phyloP scores from a whole-genome alignment of 495 filamentous ascomycete genomes.

The Tuber magnatum region DNA sequence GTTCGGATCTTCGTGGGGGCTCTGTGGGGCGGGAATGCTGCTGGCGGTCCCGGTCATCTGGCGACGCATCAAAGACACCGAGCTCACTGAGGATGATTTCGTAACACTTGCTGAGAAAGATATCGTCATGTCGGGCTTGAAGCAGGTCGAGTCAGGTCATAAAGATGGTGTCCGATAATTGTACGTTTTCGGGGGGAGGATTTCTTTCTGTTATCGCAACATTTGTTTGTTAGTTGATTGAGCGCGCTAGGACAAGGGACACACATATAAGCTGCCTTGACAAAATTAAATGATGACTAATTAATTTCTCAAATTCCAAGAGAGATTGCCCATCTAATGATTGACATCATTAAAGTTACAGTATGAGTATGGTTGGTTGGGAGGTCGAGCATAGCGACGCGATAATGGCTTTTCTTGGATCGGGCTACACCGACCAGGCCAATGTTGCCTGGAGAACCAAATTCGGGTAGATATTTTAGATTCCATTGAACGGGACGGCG shows the following conservation, averaged over 20 bases:
- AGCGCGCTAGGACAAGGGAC: not conserved
- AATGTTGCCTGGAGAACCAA: not conserved
- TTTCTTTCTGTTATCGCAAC: not conserved
- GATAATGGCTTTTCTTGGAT: not conserved
- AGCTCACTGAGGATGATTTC: conserved; percentile 37
- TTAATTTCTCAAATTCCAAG: not conserved
- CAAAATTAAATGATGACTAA: not conserved
- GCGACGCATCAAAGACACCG: conserved; percentile 37
- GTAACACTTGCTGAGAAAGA: conserved; percentile 27
- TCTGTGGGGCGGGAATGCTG: conserved; percentile 37
- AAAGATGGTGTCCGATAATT: not conserved
- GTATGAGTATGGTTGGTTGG: not conserved
- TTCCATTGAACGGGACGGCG: too few relatives aligned
- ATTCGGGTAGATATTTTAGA: not conserved
- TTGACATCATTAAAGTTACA: not conserved
- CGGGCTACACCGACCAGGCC: not conserved
- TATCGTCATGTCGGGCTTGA: conserved; percentile 6
- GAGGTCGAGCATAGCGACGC: not conserved
- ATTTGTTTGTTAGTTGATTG: not conserved
- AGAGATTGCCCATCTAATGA: not conserved
- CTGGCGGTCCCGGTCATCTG: conserved; percentile 38
- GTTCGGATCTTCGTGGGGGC: conserved; percentile 39
- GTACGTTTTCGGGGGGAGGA: not conserved
- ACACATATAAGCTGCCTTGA: not conserved
- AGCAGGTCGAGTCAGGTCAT: not conserved